phyloP scores from a whole-genome alignment of 176 grass and related monocot genomes.

The Carex parvula region DNA sequence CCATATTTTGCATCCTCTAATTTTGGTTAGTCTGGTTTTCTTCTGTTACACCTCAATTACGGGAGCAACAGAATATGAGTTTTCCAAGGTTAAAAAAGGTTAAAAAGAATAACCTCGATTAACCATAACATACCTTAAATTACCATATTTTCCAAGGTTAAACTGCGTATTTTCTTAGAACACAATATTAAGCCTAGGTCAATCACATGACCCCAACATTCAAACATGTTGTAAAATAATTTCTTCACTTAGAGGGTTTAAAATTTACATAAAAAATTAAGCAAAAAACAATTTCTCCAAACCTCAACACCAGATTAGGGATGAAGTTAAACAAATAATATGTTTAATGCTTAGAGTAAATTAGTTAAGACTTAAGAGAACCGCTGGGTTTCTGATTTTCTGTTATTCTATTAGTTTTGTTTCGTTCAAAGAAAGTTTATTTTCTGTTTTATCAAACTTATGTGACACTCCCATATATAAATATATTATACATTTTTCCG shows the following conservation, averaged over 20 bases:
- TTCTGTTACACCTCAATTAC: not conserved
- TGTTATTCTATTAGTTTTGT: not conserved
- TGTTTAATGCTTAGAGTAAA: too few species aligned
- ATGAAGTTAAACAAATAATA: not conserved
- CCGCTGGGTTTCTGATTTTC: too few species aligned
- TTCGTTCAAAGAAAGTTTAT: too few species aligned
- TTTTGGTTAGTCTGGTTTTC: not conserved
- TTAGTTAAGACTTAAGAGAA: too few species aligned
- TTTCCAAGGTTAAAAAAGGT: not conserved
- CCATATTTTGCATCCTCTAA: not conserved
- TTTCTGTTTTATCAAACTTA: not conserved
- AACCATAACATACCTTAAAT: not conserved
- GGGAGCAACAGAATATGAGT: not conserved
- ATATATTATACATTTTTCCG: not conserved
- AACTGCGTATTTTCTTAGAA: not conserved
- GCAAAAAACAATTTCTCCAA: not conserved
- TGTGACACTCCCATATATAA: not conserved
- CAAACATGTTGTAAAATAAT: not conserved
- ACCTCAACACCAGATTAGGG: not conserved
- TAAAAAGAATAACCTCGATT: not conserved
- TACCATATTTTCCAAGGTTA: too few species aligned
- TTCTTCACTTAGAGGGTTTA: not conserved
- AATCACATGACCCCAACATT: not conserved
- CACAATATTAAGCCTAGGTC: not conserved
- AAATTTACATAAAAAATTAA: not conserved